Percentiles rank a stretch among this genome's conserved stretches.
Evolutionary conservation across 169 alveolate species (phyloP).

Genomic region (Perkinsus olseni): DNA sequence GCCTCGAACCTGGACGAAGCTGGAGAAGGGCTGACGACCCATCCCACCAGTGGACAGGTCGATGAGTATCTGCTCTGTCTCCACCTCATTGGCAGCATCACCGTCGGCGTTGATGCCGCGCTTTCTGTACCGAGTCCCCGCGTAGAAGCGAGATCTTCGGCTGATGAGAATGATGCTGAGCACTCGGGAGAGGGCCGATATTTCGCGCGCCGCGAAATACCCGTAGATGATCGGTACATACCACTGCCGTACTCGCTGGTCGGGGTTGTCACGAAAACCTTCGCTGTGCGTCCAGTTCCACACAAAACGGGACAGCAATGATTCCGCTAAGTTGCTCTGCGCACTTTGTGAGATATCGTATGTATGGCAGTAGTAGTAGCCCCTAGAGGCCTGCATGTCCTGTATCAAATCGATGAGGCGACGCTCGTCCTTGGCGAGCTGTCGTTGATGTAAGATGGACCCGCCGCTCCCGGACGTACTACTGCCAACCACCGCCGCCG

Average conservation of each 20-base stretch:
- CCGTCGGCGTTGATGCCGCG: conserved; percentile 84
- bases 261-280: conserved; percentile 15
- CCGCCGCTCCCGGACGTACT: too few species aligned
- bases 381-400: conserved; percentile 9
- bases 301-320: conserved; percentile 26
- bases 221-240: conserved; percentile 44
- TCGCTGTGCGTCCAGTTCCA: conserved; percentile 41
- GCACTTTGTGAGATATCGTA: conserved; percentile 40
- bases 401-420: not conserved
- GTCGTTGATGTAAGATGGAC: not conserved
- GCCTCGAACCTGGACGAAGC: conserved; percentile 88
- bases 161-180: conserved; percentile 58
- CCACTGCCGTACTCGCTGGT: conserved; percentile 11
- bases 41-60: conserved; percentile 23
- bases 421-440: not conserved
- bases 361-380: conserved; percentile 49
- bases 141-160: conserved; percentile 80
- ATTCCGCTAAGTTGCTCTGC: conserved; percentile 27
- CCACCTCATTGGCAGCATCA: conserved; percentile 80
- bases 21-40: conserved; percentile 48
- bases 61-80: conserved; percentile 80
- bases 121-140: conserved; percentile 85
- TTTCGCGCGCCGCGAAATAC: conserved; percentile 32
- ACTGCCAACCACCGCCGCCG: too few species aligned
- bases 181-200: conserved; percentile 32